A percentile compares a stretch with the other conserved stretches of the same genome.
Evolutionary conservation across 1,139 yeast species (phyloP).

Genomic region (Spathaspora sp.): DNA sequence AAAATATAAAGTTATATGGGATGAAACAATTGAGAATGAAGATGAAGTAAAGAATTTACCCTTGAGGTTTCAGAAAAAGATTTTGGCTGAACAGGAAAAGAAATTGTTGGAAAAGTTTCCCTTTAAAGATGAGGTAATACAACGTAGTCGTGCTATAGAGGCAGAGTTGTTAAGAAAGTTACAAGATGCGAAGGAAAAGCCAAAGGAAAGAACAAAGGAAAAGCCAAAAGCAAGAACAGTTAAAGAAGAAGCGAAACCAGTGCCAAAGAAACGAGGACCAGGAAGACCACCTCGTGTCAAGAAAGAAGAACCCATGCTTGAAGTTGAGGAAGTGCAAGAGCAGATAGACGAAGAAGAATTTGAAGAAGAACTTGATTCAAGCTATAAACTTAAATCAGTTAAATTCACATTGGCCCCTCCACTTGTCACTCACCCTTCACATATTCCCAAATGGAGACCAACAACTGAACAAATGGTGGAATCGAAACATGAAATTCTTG

Average conservation of each 20-base stretch:
- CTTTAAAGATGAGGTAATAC: conserved; percentile 31
- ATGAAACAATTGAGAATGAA: conserved; percentile 25
- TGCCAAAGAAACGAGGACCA: background rate
- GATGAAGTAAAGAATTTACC: conserved; percentile 36
- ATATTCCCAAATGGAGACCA: conserved; percentile 63
- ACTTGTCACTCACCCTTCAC: conserved; percentile 75
- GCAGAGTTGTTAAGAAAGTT: conserved; percentile 16
- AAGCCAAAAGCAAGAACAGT: background rate
- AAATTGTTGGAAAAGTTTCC: conserved; percentile 36
- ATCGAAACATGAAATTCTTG: conserved; percentile 35
- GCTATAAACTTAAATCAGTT: conserved; percentile 28
- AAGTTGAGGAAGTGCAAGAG: conserved; percentile 8
- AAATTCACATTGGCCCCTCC: conserved; percentile 56
- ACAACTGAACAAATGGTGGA: conserved; percentile 36
- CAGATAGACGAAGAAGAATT: conserved; percentile 10
- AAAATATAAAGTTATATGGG: conserved; percentile 34
- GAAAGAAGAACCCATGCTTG: conserved; percentile 10
- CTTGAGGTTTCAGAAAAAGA: conserved; percentile 43
- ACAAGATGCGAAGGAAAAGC: conserved; percentile 6
- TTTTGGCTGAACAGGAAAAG: conserved; percentile 39
- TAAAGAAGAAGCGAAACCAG: background rate
- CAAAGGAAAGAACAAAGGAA: background rate
- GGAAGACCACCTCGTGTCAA: background rate
- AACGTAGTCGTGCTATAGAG: conserved; percentile 26
- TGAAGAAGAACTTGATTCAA: conserved; percentile 5